Conservation (phyloP, 768 basidiomycete genomes). For the Ephemerocybe angulata region DNA sequence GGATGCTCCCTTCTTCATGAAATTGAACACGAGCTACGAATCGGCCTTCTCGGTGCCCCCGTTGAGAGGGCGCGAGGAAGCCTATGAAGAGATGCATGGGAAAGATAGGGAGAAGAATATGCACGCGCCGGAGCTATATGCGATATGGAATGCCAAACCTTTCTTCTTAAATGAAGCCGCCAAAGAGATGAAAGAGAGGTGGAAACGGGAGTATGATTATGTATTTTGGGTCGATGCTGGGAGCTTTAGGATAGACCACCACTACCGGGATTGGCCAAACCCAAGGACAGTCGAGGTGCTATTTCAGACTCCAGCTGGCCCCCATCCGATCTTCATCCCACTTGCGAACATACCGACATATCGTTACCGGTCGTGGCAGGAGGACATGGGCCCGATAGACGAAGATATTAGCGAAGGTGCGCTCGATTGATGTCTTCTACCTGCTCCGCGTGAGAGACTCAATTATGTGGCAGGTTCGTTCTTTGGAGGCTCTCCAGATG, state of each 20-base stretch:
- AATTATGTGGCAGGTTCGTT: constrained; percentile 42
- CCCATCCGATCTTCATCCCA: constrained; percentile 51
- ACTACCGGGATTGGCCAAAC: constrained; percentile 48
- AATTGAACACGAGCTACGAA: constrained; percentile 42
- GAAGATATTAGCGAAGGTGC: constrained; percentile 49
- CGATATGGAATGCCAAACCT: constrained; percentile 54
- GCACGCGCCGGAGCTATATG: constrained; percentile 50
- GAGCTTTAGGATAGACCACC: constrained; percentile 43
- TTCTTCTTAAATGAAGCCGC: constrained; percentile 45
- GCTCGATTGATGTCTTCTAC: constrained; percentile 5
- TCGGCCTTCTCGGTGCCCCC: constrained; percentile 49
- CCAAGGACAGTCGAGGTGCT: constrained; percentile 34
- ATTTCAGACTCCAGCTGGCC: constrained; percentile 33
- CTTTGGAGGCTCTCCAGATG: constrained; percentile 47
- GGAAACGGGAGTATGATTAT: constrained; percentile 42
- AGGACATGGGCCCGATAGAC: constrained; percentile 48
- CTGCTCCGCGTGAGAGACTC: not conserved
- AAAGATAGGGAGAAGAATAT: constrained; percentile 40
- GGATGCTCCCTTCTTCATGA: constrained; percentile 25
- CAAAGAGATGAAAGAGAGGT: constrained; percentile 15
- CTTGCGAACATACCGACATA: constrained; percentile 32
- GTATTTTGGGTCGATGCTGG: constrained; percentile 60
- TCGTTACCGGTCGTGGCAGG: constrained; percentile 34
- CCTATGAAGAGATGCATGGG: constrained; percentile 40
- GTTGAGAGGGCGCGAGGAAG: constrained; percentile 26